Base-by-base conservation (phyloP, 257 asterid species). In the Oldenlandia corymbosa region DNA sequence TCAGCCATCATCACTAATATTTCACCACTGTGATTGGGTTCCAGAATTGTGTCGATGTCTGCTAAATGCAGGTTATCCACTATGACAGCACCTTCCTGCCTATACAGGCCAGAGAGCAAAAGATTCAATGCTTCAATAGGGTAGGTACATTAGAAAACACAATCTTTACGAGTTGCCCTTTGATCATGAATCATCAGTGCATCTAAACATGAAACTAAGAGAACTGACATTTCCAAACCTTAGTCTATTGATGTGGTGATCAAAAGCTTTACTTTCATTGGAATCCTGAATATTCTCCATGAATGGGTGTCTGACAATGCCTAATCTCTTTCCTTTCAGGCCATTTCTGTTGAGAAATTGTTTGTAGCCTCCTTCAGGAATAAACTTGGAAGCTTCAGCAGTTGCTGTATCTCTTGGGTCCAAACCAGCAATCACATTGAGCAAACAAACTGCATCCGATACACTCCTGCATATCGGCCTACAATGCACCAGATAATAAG, bases 401-500 rank as follows among this genome's bases (percentile, higher is more conserved):
- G 92, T 85, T 42, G 78, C 87, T 48, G 62, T 18, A 51, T 83
- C 93, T 9, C 62, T 69, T 7, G 71, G 74, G 45, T 83, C 90
- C 7, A 62, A 75, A 18, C 94, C 88, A 5, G 76, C 84, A 49
- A 85, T 83, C n/a, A 72, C 79, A 56, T 83, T 83, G n/a, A 85
- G 87, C 57, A 81, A 78, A 71, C 48, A 42, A 55, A 79, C 85
- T 3, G 81, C 94, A 75, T 85, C 90, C 0, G 77, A 58, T 5
- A 84, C 84, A 26, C 83, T 84, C 78, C 88, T 81, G 66, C 84
- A 74, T 46, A 84, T 75, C 0, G 88, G 84, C 73, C 91, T 84
- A 71, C 61, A 61, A 16, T 3, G 39, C 28, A 48, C 26, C 7
- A 9, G 10, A 20, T 13, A n/a, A 10, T 13, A n/a, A 4, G 10